Evolutionary conservation across 2,329 filamentous ascomycete species (phyloP).

Genomic region (Hymenoscyphus scutula): DNA sequence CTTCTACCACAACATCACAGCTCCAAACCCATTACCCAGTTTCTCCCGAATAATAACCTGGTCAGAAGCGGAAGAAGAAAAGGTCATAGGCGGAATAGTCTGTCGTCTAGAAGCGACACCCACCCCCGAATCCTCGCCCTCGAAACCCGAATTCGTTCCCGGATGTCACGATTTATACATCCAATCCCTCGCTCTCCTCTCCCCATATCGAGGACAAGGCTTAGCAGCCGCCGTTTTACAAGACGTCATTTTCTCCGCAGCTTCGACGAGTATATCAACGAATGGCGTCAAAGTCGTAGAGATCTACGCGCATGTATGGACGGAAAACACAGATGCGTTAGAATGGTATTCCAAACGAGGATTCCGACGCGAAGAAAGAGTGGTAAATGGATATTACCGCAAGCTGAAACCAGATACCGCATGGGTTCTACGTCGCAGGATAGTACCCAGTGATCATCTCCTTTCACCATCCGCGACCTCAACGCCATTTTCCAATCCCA

Average conservation of each 20-base stretch:
- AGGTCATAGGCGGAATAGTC: constrained; percentile 60
- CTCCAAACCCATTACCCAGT: constrained; percentile 46
- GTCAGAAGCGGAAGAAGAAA: constrained; percentile 45
- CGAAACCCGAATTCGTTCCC: constrained; percentile 18
- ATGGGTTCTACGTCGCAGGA: constrained; percentile 53
- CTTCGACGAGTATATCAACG: constrained; percentile 13
- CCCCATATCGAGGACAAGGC: constrained; percentile 60
- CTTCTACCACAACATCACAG: constrained; percentile 57
- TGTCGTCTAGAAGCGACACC: constrained; percentile 56
- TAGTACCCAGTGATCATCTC: constrained; percentile 31
- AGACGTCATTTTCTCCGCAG: constrained; percentile 33
- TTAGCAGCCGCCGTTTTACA: constrained; percentile 56
- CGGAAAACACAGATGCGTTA: constrained; percentile 60
- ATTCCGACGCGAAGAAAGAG: constrained; percentile 47
- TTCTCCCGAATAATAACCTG: constrained; percentile 62
- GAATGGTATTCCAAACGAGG: constrained; percentile 60
- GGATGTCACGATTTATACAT: constrained; percentile 57
- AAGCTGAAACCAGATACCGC: constrained; percentile 60
- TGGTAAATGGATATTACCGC: constrained; percentile 58
- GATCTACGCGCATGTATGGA: constrained; percentile 68
- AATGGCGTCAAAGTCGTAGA: constrained; percentile 36
- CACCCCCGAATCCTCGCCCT: constrained; percentile 18
- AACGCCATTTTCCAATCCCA: not conserved
- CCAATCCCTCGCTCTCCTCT: constrained; percentile 60
- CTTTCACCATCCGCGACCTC: constrained; percentile 6